Conservation (phyloP, 2,329 filamentous ascomycete species). For the Colletotrichum higginsianum region DNA sequence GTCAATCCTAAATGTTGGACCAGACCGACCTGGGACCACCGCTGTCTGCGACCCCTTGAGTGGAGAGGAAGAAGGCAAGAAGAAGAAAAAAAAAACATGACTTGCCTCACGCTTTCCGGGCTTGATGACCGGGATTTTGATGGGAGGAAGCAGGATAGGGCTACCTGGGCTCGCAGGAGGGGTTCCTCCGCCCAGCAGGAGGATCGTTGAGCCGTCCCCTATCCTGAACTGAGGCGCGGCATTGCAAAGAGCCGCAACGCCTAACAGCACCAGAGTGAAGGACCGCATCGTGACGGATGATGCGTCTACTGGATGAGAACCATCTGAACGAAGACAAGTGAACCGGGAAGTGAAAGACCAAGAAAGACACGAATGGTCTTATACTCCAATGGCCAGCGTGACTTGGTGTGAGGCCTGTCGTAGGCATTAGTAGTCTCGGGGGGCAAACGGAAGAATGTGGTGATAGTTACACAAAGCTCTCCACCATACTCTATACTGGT, state of each 20-base stretch:
- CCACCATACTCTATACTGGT: background rate
- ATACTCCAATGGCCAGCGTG: background rate
- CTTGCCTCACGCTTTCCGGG: conserved; percentile 24
- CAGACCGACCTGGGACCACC: background rate
- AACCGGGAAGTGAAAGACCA: background rate
- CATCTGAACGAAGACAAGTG: background rate
- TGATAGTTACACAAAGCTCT: too few species aligned
- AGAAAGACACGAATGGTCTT: background rate
- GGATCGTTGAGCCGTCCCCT: conserved; percentile 22
- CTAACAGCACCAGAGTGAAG: conserved; percentile 4
- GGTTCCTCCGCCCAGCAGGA: conserved; percentile 9
- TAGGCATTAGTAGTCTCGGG: too few species aligned
- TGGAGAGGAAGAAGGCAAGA: too few species aligned
- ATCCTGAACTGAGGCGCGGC: conserved; percentile 31
- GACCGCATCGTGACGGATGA: conserved; percentile 5
- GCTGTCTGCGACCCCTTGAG: too few species aligned
- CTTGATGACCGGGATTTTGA: background rate
- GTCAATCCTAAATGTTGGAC: background rate
- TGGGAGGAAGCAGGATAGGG: conserved; percentile 1
- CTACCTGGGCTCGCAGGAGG: background rate
- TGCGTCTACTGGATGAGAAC: too few species aligned
- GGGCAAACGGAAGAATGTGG: too few species aligned
- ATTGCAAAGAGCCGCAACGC: conserved; percentile 3
- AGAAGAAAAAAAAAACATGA: background rate
- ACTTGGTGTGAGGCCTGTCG: background rate